These are phyloP conservation scores for Aspergillus intermedius DNA, from an alignment of 2,329 filamentous ascomycete genomes.

Conservation along the genomic window DNA sequence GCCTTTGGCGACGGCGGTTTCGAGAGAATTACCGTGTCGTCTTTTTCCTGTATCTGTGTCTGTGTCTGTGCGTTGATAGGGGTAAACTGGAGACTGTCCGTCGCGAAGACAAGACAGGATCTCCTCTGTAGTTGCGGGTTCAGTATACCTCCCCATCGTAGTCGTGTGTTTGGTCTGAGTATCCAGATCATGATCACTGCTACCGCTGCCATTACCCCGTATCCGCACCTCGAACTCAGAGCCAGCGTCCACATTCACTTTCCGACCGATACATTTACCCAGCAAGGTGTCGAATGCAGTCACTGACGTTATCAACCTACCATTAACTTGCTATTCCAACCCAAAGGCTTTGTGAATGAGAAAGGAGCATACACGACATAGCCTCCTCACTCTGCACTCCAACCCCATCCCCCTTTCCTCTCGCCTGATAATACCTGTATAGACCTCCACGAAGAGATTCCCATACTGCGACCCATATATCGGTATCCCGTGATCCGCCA, in stretches of 20 bases:
- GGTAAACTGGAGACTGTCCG: no score
- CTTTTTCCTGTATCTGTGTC: no score
- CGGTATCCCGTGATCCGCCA: not conserved
- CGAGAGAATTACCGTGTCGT: no score
- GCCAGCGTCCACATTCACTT: no score
- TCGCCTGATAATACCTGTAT: not conserved
- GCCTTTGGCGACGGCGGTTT: conserved; percentile 12
- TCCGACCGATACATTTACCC: not conserved
- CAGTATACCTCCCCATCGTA: no score
- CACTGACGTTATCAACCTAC: not conserved
- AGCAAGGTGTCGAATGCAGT: not conserved
- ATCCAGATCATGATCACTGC: no score
- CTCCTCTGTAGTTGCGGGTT: no score
- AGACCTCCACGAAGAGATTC: not conserved
- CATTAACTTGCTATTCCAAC: not conserved
- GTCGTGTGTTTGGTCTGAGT: no score
- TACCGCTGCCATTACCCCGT: no score
- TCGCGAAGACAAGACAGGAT: no score
- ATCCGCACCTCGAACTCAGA: no score
- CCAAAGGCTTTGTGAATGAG: not conserved
- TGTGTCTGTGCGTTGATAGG: no score
- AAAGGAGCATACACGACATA: not conserved
- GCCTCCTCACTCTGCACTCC: not conserved
- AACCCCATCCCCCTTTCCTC: not conserved
- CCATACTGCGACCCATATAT: not conserved